These are phyloP conservation scores for Wickerhamiella occidentalis DNA, from an alignment of 805 yeast species.

Conservation along the genomic window DNA sequence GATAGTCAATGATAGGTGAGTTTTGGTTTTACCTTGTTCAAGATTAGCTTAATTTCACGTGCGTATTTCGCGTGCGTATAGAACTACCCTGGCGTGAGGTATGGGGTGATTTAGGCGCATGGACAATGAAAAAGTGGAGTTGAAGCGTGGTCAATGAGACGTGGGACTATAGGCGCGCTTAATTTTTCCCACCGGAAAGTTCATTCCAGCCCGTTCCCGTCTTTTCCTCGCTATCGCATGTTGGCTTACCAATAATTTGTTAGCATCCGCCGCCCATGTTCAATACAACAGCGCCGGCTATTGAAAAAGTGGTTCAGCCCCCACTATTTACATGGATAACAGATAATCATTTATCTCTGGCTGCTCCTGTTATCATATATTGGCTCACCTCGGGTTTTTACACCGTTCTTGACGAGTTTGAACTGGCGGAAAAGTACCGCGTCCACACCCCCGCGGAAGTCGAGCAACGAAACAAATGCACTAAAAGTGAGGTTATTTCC, in stretches of 20 bases:
- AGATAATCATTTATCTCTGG: constrained; percentile 61
- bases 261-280: not conserved
- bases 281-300: constrained; percentile 9
- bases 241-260: not conserved
- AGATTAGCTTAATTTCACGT: no score
- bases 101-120: no score
- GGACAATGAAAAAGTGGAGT: no score
- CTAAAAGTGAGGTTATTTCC: constrained; percentile 52
- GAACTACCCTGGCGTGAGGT: no score
- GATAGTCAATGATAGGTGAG: no score
- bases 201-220: no score
- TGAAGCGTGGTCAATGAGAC: no score
- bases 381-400: constrained; percentile 69
- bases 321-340: constrained; percentile 48
- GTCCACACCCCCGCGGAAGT: constrained; percentile 91
- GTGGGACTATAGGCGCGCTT: no score
- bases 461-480: constrained; percentile 58
- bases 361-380: constrained; percentile 68
- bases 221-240: no score
- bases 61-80: no score
- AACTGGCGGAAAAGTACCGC: constrained; percentile 70
- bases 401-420: constrained; percentile 59
- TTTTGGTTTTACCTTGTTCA: no score
- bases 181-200: no score
- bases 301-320: constrained; percentile 14